These are phyloP conservation scores for Colletotrichum euphorbiae DNA, from an alignment of 2,329 filamentous ascomycete genomes.

Conservation along the genomic window DNA sequence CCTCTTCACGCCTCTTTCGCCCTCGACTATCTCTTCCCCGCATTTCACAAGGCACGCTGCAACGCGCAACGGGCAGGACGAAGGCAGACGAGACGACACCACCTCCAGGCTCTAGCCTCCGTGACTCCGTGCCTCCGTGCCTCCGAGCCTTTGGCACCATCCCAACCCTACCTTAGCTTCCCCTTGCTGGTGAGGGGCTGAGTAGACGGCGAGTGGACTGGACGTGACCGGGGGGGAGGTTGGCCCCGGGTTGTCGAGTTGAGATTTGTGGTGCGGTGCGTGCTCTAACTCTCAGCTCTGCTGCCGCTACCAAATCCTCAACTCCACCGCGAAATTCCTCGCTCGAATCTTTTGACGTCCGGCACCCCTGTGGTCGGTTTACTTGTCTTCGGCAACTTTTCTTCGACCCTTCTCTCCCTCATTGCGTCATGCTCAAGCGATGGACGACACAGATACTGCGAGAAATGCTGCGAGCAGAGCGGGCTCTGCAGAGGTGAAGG, in stretches of 20 bases:
- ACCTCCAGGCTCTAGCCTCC: not conserved
- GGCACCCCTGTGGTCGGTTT: slow-evolving; percentile 28
- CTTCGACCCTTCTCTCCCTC: slow-evolving; percentile 14
- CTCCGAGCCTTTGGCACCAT: slow-evolving; percentile 6
- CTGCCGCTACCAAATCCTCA: slow-evolving; percentile 17
- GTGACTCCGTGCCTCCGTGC: not conserved
- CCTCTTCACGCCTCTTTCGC: not conserved
- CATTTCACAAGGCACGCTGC: slow-evolving; percentile 26
- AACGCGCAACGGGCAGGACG: slow-evolving; percentile 16
- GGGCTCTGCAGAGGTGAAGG: slow-evolving; percentile 38
- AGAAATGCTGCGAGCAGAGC: slow-evolving; percentile 40
- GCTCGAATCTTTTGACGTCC: slow-evolving; percentile 37
- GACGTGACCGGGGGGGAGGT: slow-evolving; percentile 24
- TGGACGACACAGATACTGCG: slow-evolving; percentile 39
- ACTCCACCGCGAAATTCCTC: slow-evolving; percentile 39
- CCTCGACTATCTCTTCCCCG: slow-evolving; percentile 28
- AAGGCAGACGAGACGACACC: not conserved
- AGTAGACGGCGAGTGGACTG: slow-evolving; percentile 25
- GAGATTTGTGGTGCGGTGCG: slow-evolving; percentile 9
- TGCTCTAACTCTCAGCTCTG: slow-evolving; percentile 8
- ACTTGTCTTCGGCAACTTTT: slow-evolving; percentile 24
- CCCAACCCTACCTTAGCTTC: slow-evolving; percentile 29
- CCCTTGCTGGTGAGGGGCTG: slow-evolving; percentile 35
- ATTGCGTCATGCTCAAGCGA: slow-evolving; percentile 38
- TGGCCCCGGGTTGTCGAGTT: slow-evolving; percentile 7